Conservation (phyloP, 257 asterid genomes). For the Gardenia jasminoides region DNA sequence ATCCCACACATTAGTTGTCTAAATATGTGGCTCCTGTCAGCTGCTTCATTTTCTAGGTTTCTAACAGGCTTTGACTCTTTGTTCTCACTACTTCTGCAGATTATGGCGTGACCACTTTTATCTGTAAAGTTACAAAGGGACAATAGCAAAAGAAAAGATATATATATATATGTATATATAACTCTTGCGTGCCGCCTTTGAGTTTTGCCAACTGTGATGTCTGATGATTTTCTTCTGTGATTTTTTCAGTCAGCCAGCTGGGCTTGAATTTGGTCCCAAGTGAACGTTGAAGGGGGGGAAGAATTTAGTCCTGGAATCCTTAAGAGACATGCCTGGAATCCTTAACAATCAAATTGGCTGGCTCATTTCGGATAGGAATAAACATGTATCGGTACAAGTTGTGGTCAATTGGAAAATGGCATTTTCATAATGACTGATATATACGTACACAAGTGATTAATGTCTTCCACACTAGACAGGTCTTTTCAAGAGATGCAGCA, state of each 20-base stretch:
- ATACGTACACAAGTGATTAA: not conserved
- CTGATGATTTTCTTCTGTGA: not conserved
- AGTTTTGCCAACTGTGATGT: not conserved
- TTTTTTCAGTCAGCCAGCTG: not conserved
- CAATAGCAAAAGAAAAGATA: not conserved
- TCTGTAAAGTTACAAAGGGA: not conserved
- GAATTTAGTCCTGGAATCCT: not conserved
- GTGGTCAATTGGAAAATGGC: not conserved
- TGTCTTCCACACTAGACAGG: not conserved
- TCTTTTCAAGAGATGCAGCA: not conserved
- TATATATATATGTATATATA: no score
- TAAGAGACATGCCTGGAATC: no score
- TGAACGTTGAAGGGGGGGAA: not conserved
- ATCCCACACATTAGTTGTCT: not conserved
- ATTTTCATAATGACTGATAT: not conserved
- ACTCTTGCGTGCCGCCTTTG: not conserved
- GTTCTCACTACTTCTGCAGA: not conserved
- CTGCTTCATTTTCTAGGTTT: not conserved
- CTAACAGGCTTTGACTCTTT: not conserved
- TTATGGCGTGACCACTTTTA: not conserved
- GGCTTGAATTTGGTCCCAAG: not conserved
- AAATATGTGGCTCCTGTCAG: not conserved
- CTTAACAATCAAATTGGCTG: not conserved
- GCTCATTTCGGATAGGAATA: no score
- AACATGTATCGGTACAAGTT: not conserved